phyloP scores from a whole-genome alignment of 2,329 filamentous ascomycete species.

The Colletotrichum salicis region DNA sequence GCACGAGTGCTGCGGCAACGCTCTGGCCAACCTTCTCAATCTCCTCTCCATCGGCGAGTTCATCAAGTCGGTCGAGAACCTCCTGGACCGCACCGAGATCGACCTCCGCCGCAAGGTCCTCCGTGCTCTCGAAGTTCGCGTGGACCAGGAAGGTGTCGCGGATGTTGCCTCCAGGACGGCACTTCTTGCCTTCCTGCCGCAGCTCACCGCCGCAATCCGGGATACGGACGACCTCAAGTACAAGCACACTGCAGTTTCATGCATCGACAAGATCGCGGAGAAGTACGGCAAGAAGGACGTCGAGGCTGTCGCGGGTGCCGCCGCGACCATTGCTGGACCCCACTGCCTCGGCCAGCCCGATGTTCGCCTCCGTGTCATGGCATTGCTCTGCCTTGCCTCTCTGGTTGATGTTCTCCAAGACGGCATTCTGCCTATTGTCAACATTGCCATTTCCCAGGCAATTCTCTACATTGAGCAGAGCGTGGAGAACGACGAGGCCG shows the following conservation, averaged over 20 bases:
- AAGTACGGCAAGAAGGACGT: conserved; percentile 95
- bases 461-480: conserved; percentile 77
- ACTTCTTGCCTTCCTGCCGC: conserved; percentile 81
- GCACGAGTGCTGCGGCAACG: conserved; percentile 71
- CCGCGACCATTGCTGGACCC: conserved; percentile 79
- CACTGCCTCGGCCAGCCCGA: conserved; percentile 81
- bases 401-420: conserved; percentile 89
- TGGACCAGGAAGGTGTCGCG: conserved; percentile 77
- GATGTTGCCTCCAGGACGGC: conserved; percentile 75
- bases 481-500: conserved; percentile 63
- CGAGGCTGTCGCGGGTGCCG: conserved; percentile 78
- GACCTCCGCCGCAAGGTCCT: conserved; percentile 83
- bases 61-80: conserved; percentile 84
- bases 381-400: conserved; percentile 88
- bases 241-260: conserved; percentile 87
- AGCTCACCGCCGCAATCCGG: conserved; percentile 80
- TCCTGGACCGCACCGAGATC: conserved; percentile 80
- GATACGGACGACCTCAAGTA: conserved; percentile 78
- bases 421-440: conserved; percentile 84
- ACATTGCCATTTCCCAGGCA: conserved; percentile 77
- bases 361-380: conserved; percentile 79
- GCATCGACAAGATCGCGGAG: conserved; percentile 91
- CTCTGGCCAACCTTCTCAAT: conserved; percentile 83
- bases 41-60: conserved; percentile 89
- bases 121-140: conserved; percentile 81